Percentiles rank a stretch among this genome's conserved stretches.
Conservation (phyloP, 441 rosid genomes). For the Biscutella auriculata region DNA sequence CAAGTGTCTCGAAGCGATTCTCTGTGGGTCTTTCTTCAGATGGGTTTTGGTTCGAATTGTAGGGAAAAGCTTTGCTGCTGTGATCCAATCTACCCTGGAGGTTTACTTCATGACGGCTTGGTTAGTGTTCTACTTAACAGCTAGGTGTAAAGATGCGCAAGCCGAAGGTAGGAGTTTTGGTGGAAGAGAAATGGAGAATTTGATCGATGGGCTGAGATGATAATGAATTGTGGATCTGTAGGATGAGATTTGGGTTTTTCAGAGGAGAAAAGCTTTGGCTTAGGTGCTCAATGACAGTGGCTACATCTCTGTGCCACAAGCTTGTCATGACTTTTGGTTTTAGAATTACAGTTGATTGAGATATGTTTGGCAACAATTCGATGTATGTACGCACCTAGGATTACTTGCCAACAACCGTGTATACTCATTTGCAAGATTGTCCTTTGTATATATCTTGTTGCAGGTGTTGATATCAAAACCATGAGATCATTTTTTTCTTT, state of each 20-base stretch:
- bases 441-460: conserved; percentile 50
- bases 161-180: conserved; percentile 61
- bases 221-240: conserved; percentile 5
- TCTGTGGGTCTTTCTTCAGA: conserved; percentile 63
- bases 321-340: conserved; percentile 27
- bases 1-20: conserved; percentile 65
- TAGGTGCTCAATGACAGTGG: conserved; percentile 15
- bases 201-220: conserved; percentile 65
- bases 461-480: conserved; percentile 27
- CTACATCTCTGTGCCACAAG: conserved; percentile 23
- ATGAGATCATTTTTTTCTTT: not conserved
- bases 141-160: conserved; percentile 59
- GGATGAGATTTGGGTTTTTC: not conserved
- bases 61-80: conserved; percentile 45
- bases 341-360: conserved; percentile 11
- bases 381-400: conserved; percentile 15
- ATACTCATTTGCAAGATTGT: conserved; percentile 39
- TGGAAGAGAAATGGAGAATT: conserved; percentile 69
- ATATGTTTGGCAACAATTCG: conserved; percentile 10
- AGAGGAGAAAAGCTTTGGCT: conserved; percentile 21
- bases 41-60: conserved; percentile 38
- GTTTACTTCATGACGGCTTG: conserved; percentile 85
- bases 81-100: conserved; percentile 61
- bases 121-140: conserved; percentile 71
- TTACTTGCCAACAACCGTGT: conserved; percentile 29